A percentile compares a stretch with the other conserved stretches of the same genome.
Conservation (phyloP, 1,139 yeast species). For the Candida sp. region DNA sequence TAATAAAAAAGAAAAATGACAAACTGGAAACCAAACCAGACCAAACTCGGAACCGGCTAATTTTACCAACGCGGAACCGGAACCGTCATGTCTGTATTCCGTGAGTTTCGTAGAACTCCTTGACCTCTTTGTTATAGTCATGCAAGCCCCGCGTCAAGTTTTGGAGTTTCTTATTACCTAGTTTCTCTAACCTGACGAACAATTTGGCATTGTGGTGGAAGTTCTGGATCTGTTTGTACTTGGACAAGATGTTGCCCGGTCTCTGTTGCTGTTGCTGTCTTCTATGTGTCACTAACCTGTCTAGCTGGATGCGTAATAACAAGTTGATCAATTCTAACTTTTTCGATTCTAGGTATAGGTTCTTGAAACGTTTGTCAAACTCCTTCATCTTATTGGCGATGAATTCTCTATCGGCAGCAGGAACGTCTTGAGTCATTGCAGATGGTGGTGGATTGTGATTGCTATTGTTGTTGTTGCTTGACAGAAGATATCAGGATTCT, state of each 20-base stretch:
- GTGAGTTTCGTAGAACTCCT: neutral
- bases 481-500: neutral
- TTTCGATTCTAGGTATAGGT: neutral
- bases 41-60: too few relatives aligned
- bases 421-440: neutral
- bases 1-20: neutral
- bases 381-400: slow-evolving; percentile 1
- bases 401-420: neutral
- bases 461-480: neutral
- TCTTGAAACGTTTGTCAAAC: slow-evolving; percentile 4
- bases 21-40: neutral
- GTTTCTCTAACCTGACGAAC: slow-evolving; percentile 1
- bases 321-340: slow-evolving; percentile 1
- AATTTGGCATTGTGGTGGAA: slow-evolving; percentile 4
- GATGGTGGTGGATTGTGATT: neutral
- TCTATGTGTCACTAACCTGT: neutral
- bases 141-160: neutral
- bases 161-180: slow-evolving; percentile 2
- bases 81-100: neutral
- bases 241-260: neutral
- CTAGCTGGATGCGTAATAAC: slow-evolving; percentile 1
- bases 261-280: neutral
- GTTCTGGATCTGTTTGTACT: neutral
- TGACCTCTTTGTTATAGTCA: slow-evolving; percentile 1
- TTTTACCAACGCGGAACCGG: too few relatives aligned